Evolutionary conservation across 2,329 filamentous ascomycete species (phyloP), one percentile per base, ranked within the genome.

Genomic region (Rhynchosporium graminicola): DNA sequence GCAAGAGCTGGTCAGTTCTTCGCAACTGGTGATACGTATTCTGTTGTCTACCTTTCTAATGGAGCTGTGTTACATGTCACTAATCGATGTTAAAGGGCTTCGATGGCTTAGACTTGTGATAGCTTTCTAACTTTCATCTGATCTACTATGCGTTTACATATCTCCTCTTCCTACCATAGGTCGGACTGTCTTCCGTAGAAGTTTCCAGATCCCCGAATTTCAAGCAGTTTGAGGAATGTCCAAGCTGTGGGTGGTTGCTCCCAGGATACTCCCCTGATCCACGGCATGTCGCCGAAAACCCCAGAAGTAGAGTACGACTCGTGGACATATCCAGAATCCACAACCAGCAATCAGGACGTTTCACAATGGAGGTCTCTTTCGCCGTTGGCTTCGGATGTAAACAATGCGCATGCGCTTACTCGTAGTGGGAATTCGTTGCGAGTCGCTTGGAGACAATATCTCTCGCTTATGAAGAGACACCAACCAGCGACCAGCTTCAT

Each of bases 351-450:
- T 12, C 6, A 26, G 4, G 3, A 5, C 15, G 33, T 54, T 54
- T 54, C 50, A 54, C 36, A 20, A 54, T 54, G 26, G 20, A 54
- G n/a, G 20, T 28, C 50, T 54, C 50, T 9, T 3, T 20, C 33
- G 7, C 20, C 9, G 12, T 54, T 40, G 36, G 50, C 4, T 36
- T 42, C 50, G 4, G 15, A 54, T 12, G 36, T 54, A 33, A 38
- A 40, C 50, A 40, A 20, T 40, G 50, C 50, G 50, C 28, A 4
- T 36, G 28, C 20, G 36, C 50, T 54, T 42, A 10, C 20, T 4
- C 50, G 5, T 8, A 26, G 28, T 9, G 33, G 50, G 33, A 36
- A 26, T 36, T 38, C 36, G 20, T 40, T 33, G n/a, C 50, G 36
- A 29, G 10, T 13, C 15, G 31, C n/a, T 20, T 4, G 31, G 47